Evolutionary conservation across 2,329 filamentous ascomycete genomes (phyloP).

Genomic region (Neoarthrinium moseri): DNA sequence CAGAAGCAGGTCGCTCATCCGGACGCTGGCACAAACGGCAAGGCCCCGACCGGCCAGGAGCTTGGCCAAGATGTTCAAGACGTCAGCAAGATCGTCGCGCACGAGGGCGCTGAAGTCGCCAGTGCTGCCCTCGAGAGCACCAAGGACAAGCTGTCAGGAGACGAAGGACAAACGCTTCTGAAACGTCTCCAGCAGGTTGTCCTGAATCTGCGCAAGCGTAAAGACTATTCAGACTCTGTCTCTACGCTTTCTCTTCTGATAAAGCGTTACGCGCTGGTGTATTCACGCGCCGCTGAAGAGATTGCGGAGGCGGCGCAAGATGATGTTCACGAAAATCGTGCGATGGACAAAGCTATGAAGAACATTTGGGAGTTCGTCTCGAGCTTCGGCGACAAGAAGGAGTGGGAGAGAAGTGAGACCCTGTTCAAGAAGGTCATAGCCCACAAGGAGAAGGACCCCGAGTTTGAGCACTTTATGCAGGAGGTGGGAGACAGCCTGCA

Average conservation of each 20-base stretch:
- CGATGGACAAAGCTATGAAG: slow-evolving; percentile 70
- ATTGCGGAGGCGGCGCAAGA: slow-evolving; percentile 65
- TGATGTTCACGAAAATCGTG: slow-evolving; percentile 71
- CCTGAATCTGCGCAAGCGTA: slow-evolving; percentile 68
- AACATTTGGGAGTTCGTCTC: slow-evolving; percentile 81
- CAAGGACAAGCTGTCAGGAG: slow-evolving; percentile 69
- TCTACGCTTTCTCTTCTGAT: slow-evolving; percentile 74
- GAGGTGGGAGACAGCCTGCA: slow-evolving; percentile 74
- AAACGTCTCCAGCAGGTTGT: slow-evolving; percentile 77
- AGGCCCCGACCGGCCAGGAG: slow-evolving; percentile 59
- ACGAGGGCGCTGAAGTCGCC: slow-evolving; percentile 32
- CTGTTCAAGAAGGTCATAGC: slow-evolving; percentile 69
- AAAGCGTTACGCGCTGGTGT: slow-evolving; percentile 73
- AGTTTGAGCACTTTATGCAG: slow-evolving; percentile 76
- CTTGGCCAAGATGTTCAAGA: slow-evolving; percentile 57
- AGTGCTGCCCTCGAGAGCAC: slow-evolving; percentile 61
- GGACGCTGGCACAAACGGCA: slow-evolving; percentile 21
- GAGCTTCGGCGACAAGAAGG: slow-evolving; percentile 71
- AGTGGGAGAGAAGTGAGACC: slow-evolving; percentile 74
- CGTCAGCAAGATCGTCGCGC: slow-evolving; percentile 53
- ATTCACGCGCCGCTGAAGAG: slow-evolving; percentile 71
- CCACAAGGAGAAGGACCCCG: slow-evolving; percentile 73
- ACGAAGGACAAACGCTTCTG: slow-evolving; percentile 71
- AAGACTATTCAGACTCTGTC: slow-evolving; percentile 84
- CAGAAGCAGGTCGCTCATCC: slow-evolving; percentile 48